Conservation (phyloP, 805 yeast species). For the Nakazawaea siamensis region DNA sequence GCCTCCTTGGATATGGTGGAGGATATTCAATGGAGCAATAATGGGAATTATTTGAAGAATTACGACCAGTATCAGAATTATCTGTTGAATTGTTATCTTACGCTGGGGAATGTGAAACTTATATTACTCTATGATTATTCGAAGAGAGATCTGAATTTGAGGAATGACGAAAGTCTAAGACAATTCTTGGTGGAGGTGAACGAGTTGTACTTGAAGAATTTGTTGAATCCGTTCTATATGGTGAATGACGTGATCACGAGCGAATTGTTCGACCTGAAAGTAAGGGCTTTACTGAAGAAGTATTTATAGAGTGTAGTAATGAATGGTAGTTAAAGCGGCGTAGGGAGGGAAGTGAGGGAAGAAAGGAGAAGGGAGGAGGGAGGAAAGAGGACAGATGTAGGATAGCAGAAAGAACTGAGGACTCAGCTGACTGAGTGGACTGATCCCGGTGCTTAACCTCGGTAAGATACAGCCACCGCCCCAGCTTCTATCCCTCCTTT, state of each 20-base stretch:
- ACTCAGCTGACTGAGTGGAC: too few relatives aligned
- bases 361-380: too few relatives aligned
- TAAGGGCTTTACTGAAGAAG: conserved; percentile 65
- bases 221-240: conserved; percentile 80
- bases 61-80: conserved; percentile 84
- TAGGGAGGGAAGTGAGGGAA: neutral
- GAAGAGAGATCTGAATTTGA: conserved; percentile 49
- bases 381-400: too few relatives aligned
- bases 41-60: conserved; percentile 58
- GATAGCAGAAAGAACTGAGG: too few relatives aligned
- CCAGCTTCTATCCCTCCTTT: too few relatives aligned
- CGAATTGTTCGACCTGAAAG: conserved; percentile 66
- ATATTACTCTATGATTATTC: conserved; percentile 55
- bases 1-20: conserved; percentile 88
- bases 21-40: conserved; percentile 75
- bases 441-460: too few relatives aligned
- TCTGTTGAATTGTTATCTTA: conserved; percentile 73
- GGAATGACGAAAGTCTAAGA: conserved; percentile 64
- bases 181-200: conserved; percentile 81
- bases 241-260: conserved; percentile 68
- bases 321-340: neutral
- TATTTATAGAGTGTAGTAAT: conserved; percentile 37
- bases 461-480: too few relatives aligned
- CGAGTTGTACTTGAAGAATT: conserved; percentile 79
- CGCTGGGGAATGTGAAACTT: conserved; percentile 82